Evolutionary conservation across 495 filamentous ascomycete genomes (phyloP).

Genomic region (Trypethelium eluteriae): DNA sequence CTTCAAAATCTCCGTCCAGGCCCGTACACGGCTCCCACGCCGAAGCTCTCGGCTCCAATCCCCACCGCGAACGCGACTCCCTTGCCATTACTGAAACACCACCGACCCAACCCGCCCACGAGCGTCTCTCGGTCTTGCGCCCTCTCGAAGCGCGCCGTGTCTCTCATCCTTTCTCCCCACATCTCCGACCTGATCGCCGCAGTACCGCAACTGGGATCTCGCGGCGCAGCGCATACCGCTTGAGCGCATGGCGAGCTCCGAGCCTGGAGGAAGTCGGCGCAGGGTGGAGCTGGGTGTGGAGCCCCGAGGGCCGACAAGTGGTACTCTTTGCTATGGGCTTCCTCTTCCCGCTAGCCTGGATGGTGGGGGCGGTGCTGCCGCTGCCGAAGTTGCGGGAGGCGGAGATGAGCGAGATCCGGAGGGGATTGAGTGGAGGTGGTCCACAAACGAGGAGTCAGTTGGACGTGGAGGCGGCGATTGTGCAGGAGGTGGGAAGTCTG

Average conservation of each 20-base stretch:
- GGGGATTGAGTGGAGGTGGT: constrained; percentile 26
- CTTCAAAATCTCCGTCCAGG: not conserved
- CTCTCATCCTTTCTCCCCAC: constrained; percentile 3
- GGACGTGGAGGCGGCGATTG: constrained; percentile 30
- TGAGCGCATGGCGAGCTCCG: constrained; percentile 24
- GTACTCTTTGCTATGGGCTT: constrained; percentile 85
- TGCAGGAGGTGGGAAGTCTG: constrained; percentile 25
- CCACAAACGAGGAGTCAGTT: constrained; percentile 19
- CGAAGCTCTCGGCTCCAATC: constrained; percentile 6
- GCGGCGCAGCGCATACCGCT: constrained; percentile 3
- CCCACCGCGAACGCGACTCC: not conserved
- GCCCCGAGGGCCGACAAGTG: constrained; percentile 70
- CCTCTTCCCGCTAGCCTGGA: constrained; percentile 79
- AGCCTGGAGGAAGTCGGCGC: constrained; percentile 15
- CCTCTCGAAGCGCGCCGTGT: not conserved
- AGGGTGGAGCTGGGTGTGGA: constrained; percentile 32
- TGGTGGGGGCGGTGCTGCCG: constrained; percentile 74
- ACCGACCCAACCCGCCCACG: not conserved
- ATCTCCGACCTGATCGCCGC: constrained; percentile 12
- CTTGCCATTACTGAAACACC: not conserved
- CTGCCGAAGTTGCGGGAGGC: constrained; percentile 49
- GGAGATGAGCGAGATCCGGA: constrained; percentile 37
- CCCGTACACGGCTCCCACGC: not conserved
- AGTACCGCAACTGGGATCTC: not conserved
- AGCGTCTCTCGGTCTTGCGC: not conserved